A percentile compares a stretch with the other conserved stretches of the same genome.
phyloP scores from a whole-genome alignment of 1,284 basidiomycete genomes.

The Pseudozyma sp. region DNA sequence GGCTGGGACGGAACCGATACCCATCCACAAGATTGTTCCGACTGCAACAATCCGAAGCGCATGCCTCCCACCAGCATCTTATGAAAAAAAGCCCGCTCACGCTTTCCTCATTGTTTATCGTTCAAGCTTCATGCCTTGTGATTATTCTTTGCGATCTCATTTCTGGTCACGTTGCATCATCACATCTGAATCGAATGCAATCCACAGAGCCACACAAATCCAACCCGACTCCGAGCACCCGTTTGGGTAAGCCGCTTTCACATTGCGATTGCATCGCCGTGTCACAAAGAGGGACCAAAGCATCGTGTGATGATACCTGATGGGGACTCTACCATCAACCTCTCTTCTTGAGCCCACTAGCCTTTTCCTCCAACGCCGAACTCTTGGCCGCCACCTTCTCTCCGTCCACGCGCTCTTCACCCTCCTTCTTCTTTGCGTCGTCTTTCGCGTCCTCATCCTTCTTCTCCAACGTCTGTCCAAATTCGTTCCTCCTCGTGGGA shows the following conservation, averaged over 20 bases:
- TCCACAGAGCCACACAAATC: no score
- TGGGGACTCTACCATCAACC: background rate
- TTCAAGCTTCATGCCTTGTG: background rate
- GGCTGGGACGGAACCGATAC: background rate
- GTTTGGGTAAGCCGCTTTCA: no score
- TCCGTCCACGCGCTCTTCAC: constrained; percentile 2
- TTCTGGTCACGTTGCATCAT: background rate
- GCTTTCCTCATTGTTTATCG: background rate
- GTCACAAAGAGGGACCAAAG: no score
- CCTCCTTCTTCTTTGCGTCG: constrained; percentile 9
- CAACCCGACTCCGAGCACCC: no score
- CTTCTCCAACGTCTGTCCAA: constrained; percentile 75
- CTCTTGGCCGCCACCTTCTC: constrained; percentile 6
- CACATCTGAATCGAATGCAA: background rate
- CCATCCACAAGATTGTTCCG: constrained; percentile 21
- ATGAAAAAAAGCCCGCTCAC: background rate
- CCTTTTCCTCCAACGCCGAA: constrained; percentile 32
- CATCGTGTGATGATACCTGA: no score
- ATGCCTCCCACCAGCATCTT: constrained; percentile 44
- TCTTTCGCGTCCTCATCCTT: constrained; percentile 9
- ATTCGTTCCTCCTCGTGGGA: constrained; percentile 92
- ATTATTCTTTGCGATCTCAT: background rate
- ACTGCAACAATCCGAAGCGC: constrained; percentile 34
- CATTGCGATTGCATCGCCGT: no score
- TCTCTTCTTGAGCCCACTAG: constrained; percentile 19